Evolutionary conservation across 129 eudicot genomes (phyloP).

Genomic region (Escallonia herrerae): DNA sequence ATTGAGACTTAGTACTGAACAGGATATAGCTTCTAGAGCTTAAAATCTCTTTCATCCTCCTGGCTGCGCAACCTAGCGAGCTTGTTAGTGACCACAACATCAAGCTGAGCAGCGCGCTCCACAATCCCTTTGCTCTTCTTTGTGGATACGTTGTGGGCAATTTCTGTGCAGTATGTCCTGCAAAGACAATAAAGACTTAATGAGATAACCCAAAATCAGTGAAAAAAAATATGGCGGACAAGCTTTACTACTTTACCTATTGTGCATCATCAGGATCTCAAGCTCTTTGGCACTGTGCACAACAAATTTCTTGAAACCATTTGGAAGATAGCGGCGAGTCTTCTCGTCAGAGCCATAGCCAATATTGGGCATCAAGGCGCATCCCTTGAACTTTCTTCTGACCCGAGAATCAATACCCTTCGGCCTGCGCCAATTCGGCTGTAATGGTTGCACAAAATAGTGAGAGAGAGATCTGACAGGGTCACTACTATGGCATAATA

Average conservation of each 20-base stretch:
- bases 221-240: too few species aligned
- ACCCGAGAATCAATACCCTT: constrained; percentile 41
- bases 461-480: neutral
- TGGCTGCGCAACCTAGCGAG: constrained; percentile 88
- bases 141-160: constrained; percentile 72
- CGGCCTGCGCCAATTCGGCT: constrained; percentile 45
- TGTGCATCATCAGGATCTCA: constrained; percentile 88
- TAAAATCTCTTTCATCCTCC: constrained; percentile 52
- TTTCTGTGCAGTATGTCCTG: constrained; percentile 86
- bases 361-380: constrained; percentile 39
- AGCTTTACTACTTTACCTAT: constrained; percentile 32
- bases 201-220: neutral
- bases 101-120: constrained; percentile 88
- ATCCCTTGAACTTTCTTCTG: constrained; percentile 41
- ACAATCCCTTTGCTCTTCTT: constrained; percentile 76
- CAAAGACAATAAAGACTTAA: neutral
- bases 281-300: constrained; percentile 52
- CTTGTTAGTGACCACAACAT: constrained; percentile 80
- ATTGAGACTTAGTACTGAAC: neutral
- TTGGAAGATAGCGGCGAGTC: constrained; percentile 40
- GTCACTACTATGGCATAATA: too few species aligned
- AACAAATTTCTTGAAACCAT: constrained; percentile 46
- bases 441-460: neutral
- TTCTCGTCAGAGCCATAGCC: constrained; percentile 42
- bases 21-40: neutral